phyloP scores from a whole-genome alignment of 768 basidiomycete genomes.

The Lactifluus piperatus region DNA sequence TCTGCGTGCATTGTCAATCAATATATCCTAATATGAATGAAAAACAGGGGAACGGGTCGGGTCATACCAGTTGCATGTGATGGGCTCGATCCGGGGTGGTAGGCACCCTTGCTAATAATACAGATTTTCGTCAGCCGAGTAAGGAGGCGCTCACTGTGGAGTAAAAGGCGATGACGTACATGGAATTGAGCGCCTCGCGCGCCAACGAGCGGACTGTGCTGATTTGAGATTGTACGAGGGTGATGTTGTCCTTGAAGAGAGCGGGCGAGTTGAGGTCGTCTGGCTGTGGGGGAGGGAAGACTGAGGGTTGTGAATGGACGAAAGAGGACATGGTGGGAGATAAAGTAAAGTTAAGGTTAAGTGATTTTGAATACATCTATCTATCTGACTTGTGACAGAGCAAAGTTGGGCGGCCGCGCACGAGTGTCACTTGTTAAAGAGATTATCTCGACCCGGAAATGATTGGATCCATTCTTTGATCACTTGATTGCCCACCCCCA shows the following conservation, averaged over 20 bases:
- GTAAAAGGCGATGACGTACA: constrained; percentile 4
- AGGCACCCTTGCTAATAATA: constrained; percentile 10
- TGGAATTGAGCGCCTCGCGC: constrained; percentile 15
- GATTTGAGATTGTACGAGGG: constrained; percentile 12
- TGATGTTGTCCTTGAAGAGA: constrained; percentile 18
- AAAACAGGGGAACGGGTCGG: neutral
- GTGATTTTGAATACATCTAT: neutral
- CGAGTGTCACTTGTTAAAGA: too few relatives aligned
- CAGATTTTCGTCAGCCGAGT: neutral
- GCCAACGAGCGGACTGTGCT: constrained; percentile 10
- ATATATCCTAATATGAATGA: neutral
- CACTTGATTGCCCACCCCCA: too few relatives aligned
- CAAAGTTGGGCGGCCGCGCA: too few relatives aligned
- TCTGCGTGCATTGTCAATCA: neutral
- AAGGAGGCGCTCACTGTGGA: neutral
- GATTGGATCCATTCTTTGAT: neutral
- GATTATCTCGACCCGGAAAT: neutral
- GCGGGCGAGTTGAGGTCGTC: constrained; percentile 17
- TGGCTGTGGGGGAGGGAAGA: constrained; percentile 7
- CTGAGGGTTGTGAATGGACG: neutral
- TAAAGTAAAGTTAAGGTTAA: constrained; percentile 6
- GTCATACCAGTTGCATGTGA: constrained; percentile 12
- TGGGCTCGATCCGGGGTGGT: constrained; percentile 13
- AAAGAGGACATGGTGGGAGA: constrained; percentile 10
- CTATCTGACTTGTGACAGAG: neutral